phyloP scores from a whole-genome alignment of 2,329 filamentous ascomycete species.

The Nothomitra cinnamomea region DNA sequence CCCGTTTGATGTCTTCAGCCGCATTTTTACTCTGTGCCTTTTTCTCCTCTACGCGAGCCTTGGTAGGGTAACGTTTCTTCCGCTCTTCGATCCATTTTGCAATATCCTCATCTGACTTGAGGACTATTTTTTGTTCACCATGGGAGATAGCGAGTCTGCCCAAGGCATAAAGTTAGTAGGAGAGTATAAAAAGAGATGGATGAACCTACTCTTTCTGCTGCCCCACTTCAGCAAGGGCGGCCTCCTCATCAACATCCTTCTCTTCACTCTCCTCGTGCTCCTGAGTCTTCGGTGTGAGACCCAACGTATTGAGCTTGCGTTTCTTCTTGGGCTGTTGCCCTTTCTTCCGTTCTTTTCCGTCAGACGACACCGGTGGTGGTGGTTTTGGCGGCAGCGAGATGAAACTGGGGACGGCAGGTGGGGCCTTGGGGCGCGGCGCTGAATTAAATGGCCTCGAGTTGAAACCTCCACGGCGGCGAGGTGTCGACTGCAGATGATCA shows the following conservation, averaged over 20 bases:
- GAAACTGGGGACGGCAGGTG: constrained; percentile 6
- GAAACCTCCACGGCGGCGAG: not conserved
- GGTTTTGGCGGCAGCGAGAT: constrained; percentile 2
- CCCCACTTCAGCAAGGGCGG: constrained; percentile 17
- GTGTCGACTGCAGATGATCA: not conserved
- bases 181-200: constrained; percentile 8
- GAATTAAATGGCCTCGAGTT: not conserved
- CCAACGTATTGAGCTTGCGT: constrained; percentile 5
- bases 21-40: constrained; percentile 26
- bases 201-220: constrained; percentile 3
- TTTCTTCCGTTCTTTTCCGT: not conserved
- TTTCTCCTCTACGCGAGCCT: constrained; percentile 41
- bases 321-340: constrained; percentile 5
- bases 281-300: constrained; percentile 10
- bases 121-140: constrained; percentile 1
- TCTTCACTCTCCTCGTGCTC: constrained; percentile 38
- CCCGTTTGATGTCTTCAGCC: constrained; percentile 18
- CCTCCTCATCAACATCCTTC: constrained; percentile 57
- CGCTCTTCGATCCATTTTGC: constrained; percentile 68
- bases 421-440: constrained; percentile 1
- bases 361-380: not conserved
- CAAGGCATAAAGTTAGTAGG: not conserved
- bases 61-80: constrained; percentile 64
- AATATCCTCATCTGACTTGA: constrained; percentile 39
- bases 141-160: not conserved